Percentiles rank a stretch among this genome's conserved stretches.
These are phyloP conservation scores for Nothophytophthora sp. DNA, from an alignment of 352 stramenopile species.

Conservation along the genomic window DNA sequence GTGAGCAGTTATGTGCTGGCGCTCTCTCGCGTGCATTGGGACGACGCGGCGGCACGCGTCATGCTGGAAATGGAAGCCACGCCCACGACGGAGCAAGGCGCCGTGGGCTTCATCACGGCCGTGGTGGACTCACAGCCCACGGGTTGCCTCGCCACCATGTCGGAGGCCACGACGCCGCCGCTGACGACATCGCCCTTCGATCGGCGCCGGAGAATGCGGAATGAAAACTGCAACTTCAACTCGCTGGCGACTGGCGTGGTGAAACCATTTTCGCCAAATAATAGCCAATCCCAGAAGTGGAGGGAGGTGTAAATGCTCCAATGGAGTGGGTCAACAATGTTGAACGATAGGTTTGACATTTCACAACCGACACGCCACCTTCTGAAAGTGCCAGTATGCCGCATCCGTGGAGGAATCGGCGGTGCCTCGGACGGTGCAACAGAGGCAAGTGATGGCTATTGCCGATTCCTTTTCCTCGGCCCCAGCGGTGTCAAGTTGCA, in stretches of 20 bases:
- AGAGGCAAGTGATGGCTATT: too few species aligned
- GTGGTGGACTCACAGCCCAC: constrained; percentile 60
- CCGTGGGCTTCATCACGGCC: constrained; percentile 64
- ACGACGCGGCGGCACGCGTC: constrained; percentile 42
- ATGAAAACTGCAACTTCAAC: constrained; percentile 16
- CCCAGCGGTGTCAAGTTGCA: too few species aligned
- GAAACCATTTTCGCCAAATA: constrained; percentile 15
- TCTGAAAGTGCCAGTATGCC: too few species aligned
- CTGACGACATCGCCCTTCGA: constrained; percentile 36
- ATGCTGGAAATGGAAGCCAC: constrained; percentile 47
- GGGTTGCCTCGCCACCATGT: too few species aligned
- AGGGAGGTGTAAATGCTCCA: constrained; percentile 15
- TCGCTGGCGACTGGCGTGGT: constrained; percentile 3
- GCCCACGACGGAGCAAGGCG: constrained; percentile 44
- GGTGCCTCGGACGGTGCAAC: too few species aligned
- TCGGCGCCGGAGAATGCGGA: constrained; percentile 26
- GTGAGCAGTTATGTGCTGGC: constrained; percentile 44
- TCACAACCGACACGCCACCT: too few species aligned
- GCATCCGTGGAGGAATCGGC: too few species aligned
- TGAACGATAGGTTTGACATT: too few species aligned
- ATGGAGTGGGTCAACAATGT: too few species aligned
- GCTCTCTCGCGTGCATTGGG: constrained; percentile 50
- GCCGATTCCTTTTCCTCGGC: too few species aligned
- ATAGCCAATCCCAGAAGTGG: constrained; percentile 16
- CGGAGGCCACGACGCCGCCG: constrained; percentile 41